phyloP scores from a whole-genome alignment of 345 rosid genomes.

The Limnanthes douglasii region DNA sequence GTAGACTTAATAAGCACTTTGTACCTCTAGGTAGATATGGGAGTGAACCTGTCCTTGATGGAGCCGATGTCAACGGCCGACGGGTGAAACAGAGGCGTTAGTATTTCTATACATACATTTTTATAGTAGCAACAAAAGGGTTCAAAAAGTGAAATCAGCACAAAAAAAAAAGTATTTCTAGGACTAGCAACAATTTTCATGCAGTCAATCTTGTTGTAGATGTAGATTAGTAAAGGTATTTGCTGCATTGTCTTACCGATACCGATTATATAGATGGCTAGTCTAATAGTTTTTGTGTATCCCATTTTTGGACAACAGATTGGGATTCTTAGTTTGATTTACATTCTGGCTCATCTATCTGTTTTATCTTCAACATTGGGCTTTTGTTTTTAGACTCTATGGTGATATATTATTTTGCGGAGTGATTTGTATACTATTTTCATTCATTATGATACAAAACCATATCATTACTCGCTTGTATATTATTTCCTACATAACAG shows the following conservation, averaged over 20 bases:
- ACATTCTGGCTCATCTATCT: no score
- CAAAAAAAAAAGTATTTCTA: neutral
- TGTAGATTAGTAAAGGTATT: neutral
- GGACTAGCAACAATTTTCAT: neutral
- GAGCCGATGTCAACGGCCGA: constrained; percentile 37
- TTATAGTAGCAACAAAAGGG: neutral
- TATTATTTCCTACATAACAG: no score
- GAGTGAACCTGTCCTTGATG: constrained; percentile 30
- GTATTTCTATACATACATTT: neutral
- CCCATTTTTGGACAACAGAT: no score
- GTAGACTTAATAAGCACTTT: constrained; percentile 29
- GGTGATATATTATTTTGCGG: no score
- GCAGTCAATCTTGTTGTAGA: neutral
- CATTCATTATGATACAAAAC: no score
- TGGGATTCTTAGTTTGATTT: no score
- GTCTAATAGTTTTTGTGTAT: no score
- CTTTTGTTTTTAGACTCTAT: no score
- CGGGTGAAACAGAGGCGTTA: constrained; percentile 54
- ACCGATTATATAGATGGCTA: no score
- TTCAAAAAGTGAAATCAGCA: neutral
- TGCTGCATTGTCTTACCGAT: neutral
- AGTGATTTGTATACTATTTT: no score
- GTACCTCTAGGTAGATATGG: constrained; percentile 19
- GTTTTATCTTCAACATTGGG: no score
- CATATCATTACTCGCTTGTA: no score